phyloP scores from a whole-genome alignment of 2,329 filamentous ascomycete genomes.

The Myriosclerotinia curreyana region DNA sequence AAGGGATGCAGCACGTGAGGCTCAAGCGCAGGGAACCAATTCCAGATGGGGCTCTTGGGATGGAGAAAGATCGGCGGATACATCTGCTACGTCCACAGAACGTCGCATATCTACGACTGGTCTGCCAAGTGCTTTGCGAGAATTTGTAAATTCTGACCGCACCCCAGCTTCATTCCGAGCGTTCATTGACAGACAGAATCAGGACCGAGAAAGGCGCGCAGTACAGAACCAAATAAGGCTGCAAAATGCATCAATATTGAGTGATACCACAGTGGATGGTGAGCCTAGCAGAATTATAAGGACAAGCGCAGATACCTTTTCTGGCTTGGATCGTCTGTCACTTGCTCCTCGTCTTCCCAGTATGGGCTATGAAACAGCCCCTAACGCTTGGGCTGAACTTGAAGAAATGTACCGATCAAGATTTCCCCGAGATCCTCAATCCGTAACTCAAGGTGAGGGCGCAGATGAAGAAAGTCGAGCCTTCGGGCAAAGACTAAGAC shows the following conservation, averaged over 20 bases:
- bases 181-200: slow-evolving; percentile 40
- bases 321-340: slow-evolving; percentile 31
- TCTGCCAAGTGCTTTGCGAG: slow-evolving; percentile 35
- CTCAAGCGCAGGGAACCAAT: slow-evolving; percentile 26
- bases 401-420: slow-evolving; percentile 44
- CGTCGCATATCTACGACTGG: slow-evolving; percentile 31
- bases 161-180: slow-evolving; percentile 36
- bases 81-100: slow-evolving; percentile 22
- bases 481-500: slow-evolving; percentile 34
- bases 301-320: slow-evolving; percentile 32
- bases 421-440: slow-evolving; percentile 35
- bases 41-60: slow-evolving; percentile 27
- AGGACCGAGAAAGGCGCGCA: slow-evolving; percentile 36
- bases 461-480: slow-evolving; percentile 39
- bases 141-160: slow-evolving; percentile 37
- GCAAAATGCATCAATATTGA: slow-evolving; percentile 33
- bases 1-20: slow-evolving; percentile 37
- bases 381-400: slow-evolving; percentile 44
- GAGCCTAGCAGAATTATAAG: slow-evolving; percentile 23
- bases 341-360: slow-evolving; percentile 34
- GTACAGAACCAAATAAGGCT: slow-evolving; percentile 33
- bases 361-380: slow-evolving; percentile 34
- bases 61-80: slow-evolving; percentile 23
- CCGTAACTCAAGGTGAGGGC: slow-evolving; percentile 33
- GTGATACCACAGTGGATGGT: slow-evolving; percentile 30